Base-by-base conservation (phyloP, 352 stramenopile species). In the Pythium oligandrum region DNA sequence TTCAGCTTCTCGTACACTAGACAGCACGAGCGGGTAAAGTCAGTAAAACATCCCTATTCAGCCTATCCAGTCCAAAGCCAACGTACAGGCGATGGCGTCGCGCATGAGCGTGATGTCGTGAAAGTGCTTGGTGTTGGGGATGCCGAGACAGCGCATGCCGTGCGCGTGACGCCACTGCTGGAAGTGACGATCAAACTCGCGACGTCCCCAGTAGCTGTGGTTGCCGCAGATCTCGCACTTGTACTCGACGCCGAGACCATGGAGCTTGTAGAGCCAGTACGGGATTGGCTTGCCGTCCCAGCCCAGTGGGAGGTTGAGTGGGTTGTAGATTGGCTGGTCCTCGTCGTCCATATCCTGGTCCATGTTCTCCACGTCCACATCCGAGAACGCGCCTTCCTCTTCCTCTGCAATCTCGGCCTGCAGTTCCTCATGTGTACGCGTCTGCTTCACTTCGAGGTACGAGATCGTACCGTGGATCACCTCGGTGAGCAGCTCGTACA, bases 51-150 rank as follows among this genome's bases (percentile, higher is more conserved):
- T 26, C 17, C 17, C 17, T 26, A 26, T 26, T 26, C 17, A 26
- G 17, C 17, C 17, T 26, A 26, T 26, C 17, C 17, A 26, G 17
- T 26, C 17, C 17, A 26, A 35, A 40, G 12, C 57, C 6, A 30
- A 72, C 77, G 55, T 77, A 91, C 78, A 46, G 44, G 85, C 74
- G 44, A 90, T 92, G 35, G 95, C 96, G 71, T 99, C 97, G 51
- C 96, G 93, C 71, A 99, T 99, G 50, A 96, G 90, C 32, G 90
- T 98, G 42, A 99, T 98, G 51, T 98, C 97, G 76, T 99, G 96
- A 72, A 99, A 99, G 65, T 99, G 97, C 63, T 98, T 98, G 11
- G 96, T 99, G 74, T 99, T 99, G 5, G 97, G 97, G 70, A 99
- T 99, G 36, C 96, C 96, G 35, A 99, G 78, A 65, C 95, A 98